These are phyloP conservation scores for Apiotrichum montevideense DNA, from an alignment of 1,284 basidiomycete species.

Conservation along the genomic window DNA sequence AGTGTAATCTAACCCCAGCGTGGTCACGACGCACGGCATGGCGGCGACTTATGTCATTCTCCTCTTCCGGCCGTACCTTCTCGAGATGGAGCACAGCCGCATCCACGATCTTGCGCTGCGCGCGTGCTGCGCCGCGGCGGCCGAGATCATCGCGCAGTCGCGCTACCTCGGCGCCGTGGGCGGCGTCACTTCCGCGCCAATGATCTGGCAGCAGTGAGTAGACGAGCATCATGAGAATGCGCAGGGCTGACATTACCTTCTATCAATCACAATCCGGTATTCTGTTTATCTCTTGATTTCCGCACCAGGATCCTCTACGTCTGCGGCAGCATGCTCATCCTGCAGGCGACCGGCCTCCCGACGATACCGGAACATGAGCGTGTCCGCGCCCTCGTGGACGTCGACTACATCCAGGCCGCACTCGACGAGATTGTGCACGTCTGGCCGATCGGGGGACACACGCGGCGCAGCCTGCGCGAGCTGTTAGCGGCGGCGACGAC, in stretches of 20 bases:
- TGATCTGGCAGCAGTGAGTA: conserved; percentile 18
- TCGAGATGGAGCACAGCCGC: conserved; percentile 14
- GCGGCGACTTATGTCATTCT: conserved; percentile 23
- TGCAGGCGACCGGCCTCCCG: conserved; percentile 19
- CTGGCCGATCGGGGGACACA: conserved; percentile 17
- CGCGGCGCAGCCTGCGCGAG: conserved; percentile 11
- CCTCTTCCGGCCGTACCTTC: conserved; percentile 23
- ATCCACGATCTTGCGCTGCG: conserved; percentile 7
- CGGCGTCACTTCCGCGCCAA: conserved; percentile 9
- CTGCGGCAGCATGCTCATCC: conserved; percentile 19
- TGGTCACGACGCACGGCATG: conserved; percentile 21
- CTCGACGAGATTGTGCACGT: conserved; percentile 16
- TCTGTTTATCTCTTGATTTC: conserved; percentile 5
- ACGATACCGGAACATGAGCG: conserved; percentile 8
- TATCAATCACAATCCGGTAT: no score
- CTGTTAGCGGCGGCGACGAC: conserved; percentile 1
- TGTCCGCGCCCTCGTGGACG: conserved; percentile 8
- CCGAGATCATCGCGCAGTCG: conserved; percentile 18
- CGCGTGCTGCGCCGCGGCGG: conserved; percentile 12
- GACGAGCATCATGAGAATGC: background rate
- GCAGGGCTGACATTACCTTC: no score
- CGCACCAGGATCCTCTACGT: conserved; percentile 17
- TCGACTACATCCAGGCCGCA: conserved; percentile 12
- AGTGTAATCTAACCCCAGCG: background rate
- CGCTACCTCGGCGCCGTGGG: conserved; percentile 13